Conservation (phyloP, 768 basidiomycete genomes). For the Naganishia kalamii region DNA sequence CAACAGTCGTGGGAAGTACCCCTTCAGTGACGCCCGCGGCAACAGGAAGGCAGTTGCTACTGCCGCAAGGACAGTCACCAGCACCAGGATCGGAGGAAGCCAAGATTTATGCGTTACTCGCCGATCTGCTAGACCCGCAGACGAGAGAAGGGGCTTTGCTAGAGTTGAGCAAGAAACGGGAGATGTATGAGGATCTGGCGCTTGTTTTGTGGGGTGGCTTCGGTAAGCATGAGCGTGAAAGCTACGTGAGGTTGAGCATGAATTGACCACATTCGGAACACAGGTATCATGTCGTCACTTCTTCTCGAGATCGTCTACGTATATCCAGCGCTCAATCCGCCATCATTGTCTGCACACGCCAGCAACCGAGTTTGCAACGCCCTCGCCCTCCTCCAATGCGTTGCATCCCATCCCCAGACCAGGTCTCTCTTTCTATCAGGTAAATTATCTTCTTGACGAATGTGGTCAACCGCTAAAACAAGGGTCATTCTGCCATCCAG, state of each 20-base stretch:
- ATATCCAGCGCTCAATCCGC: conserved; percentile 89
- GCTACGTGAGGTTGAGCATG: background rate
- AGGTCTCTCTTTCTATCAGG: conserved; percentile 90
- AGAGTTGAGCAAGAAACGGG: conserved; percentile 96
- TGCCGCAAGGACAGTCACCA: conserved; percentile 38
- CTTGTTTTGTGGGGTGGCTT: conserved; percentile 81
- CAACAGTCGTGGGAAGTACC: background rate
- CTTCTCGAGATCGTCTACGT: conserved; percentile 97
- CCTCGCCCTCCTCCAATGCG: conserved; percentile 92
- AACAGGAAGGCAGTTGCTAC: conserved; percentile 37
- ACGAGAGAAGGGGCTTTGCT: conserved; percentile 84
- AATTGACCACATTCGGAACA: background rate
- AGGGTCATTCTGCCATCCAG: conserved; percentile 47
- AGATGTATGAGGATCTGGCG: conserved; percentile 97
- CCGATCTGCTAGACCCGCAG: conserved; percentile 49
- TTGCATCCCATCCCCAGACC: conserved; percentile 94
- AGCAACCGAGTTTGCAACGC: conserved; percentile 99
- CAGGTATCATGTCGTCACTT: conserved; percentile 95
- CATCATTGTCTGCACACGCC: conserved; percentile 91
- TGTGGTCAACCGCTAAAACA: background rate
- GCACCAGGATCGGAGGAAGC: conserved; percentile 54
- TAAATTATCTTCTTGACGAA: conserved; percentile 43
- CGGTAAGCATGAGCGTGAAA: background rate
- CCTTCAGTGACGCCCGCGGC: conserved; percentile 26
- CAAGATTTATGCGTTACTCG: conserved; percentile 85